Evolutionary conservation across 2,329 filamentous ascomycete genomes (phyloP), one percentile per base, ranked within the genome.

Genomic region (Trichoderma polysporum): DNA sequence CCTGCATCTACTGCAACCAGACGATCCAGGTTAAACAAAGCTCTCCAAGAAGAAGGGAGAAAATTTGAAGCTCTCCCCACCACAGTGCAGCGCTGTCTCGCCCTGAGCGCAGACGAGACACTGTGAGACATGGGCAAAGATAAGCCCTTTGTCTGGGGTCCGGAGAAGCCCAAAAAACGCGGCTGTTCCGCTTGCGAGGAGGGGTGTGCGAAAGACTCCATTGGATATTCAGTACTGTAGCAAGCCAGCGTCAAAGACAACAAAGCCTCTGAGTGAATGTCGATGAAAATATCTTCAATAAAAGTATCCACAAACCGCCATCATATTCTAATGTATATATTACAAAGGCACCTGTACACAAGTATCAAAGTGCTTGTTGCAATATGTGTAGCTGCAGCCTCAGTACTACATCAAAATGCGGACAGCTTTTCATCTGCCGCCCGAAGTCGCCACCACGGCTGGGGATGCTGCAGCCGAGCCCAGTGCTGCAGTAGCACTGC

Each of bases 391-490:
- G n/a, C n/a, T n/a, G n/a, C n/a, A n/a, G n/a, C n/a, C n/a, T n/a
- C n/a, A n/a, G n/a, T n/a, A n/a, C n/a, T n/a, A n/a, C 41, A 45
- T 45, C 41, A 45, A 45, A 45, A 19, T 41, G 41, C 41, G 12
- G 41, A 22, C n/a, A 12, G 41, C 41, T 45, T 59, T 31, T 29
- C 59, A 31, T 41, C 49, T 54, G 52, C 50, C 47, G 35, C 29
- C 60, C 60, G 37, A 63, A 41, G 49, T 63, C 60, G 60, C 60
- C 35, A 31, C 49, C 12, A 31, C 35, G 31, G 57, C 31, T 27
- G 47, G 37, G 41, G n/a, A 33, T 19, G 27, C 6, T 31, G 60
- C 60, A 53, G 49, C 29, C 49, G 29, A 52, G 39, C 35, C 60
- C 37, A 41, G n/a, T 45, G 49, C 17, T 27, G 37, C 45, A n/a